Evolutionary conservation across 805 yeast genomes (phyloP), one percentile per base, ranked within the genome.

Genomic region (Kodamaea jinghongensis): DNA sequence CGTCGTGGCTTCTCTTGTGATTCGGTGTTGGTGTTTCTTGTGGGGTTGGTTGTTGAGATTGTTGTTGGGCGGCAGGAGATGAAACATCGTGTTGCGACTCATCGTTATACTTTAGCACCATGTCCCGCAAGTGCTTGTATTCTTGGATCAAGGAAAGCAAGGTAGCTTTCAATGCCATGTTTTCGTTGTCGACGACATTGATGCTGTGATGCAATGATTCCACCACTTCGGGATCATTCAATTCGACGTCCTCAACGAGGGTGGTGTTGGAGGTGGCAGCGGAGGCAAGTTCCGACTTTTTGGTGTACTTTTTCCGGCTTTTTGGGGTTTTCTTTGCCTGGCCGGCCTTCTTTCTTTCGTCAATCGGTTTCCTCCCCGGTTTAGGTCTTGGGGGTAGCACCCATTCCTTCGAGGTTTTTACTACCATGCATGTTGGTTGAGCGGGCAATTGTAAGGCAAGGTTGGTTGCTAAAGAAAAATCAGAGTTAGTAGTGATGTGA

Each of bases 321-420:
- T 41, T 36, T 23, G 26, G 20, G 20, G 26, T 34, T 17, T 41
- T 27, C 25, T 43, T 38, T 17, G 40, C 27, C 34, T 38, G 35
- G 12, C 30, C 36, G 35, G 20, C 16, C 20, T 39, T 22, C 27
- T 43, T 40, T 23, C 41, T 37, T 27, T 39, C 37, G 13, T 23
- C 39, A 13, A 44, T 36, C 26, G 80, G 81, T 48, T 77, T 78
- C 36, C 81, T 63, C 14, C 85, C 86, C 0, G 86, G 85, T 48
- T 85, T 82, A 17, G 95, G 93, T 48, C 93, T 70, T 8, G 95
- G 95, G 2, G 95, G 95, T 22, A 85, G 64, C 6, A 83, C 89
- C 90, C 93, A 87, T 54, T 79, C 81, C 54, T 83, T 83, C 37
- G 89, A 82, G 1, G 91, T 81, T 50, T 72, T 78, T 38, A 54